Conservation (phyloP, 345 rosid genomes). For the Citrus mangshanensis region DNA sequence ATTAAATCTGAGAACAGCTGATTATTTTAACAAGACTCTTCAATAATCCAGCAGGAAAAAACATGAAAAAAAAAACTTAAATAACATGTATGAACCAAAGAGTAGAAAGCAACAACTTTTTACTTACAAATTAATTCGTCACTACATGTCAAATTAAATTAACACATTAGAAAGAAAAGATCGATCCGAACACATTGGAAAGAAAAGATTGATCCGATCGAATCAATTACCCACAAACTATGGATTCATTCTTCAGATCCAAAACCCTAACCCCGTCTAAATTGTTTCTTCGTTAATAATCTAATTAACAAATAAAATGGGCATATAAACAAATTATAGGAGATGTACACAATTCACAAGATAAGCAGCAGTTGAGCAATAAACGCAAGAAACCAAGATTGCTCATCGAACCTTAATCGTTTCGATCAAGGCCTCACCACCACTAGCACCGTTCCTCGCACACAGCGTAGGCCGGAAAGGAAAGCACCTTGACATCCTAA, state of each 20-base stretch:
- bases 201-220: neutral
- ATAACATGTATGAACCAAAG: neutral
- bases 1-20: too few species aligned
- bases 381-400: slow-evolving; percentile 30
- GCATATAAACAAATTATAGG: neutral
- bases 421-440: slow-evolving; percentile 41
- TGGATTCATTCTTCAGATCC: neutral
- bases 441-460: slow-evolving; percentile 32
- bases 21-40: too few species aligned
- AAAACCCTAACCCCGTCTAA: neutral
- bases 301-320: neutral
- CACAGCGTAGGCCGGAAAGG: slow-evolving; percentile 39
- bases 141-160: neutral
- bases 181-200: neutral
- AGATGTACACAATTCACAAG: neutral
- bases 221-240: neutral
- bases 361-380: slow-evolving; percentile 34
- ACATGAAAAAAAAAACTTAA: neutral
- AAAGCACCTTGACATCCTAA: slow-evolving; percentile 54
- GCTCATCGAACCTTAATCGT: slow-evolving; percentile 70
- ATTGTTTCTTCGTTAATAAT: neutral
- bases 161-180: neutral
- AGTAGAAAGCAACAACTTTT: neutral
- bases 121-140: neutral
- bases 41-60: too few species aligned